Percentiles rank a stretch among this genome's conserved stretches.
Conservation (phyloP, 2,329 filamentous ascomycete species). For the Cadophora gregata region DNA sequence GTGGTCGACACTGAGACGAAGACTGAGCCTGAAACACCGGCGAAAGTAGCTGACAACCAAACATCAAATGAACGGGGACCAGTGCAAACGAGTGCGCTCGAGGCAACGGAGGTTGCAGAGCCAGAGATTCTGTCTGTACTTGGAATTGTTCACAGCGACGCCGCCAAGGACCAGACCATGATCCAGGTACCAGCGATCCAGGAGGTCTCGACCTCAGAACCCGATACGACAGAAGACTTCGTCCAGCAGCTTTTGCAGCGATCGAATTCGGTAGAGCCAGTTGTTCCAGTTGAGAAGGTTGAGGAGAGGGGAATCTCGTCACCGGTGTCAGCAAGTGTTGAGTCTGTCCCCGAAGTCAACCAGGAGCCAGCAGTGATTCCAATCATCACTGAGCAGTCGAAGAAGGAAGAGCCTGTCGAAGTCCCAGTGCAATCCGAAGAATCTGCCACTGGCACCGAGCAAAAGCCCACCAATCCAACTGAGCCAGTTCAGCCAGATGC, state of each 20-base stretch:
- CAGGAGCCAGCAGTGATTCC: background rate
- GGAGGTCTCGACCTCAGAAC: background rate
- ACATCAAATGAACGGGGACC: background rate
- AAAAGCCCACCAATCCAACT: background rate
- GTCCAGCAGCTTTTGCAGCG: slow-evolving; percentile 4
- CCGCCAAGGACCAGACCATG: background rate
- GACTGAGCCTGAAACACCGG: background rate
- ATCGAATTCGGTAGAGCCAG: slow-evolving; percentile 4
- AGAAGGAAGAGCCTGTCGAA: background rate
- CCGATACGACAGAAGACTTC: background rate
- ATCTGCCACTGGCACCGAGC: background rate
- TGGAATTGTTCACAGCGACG: background rate
- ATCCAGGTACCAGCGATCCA: background rate
- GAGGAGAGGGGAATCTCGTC: background rate
- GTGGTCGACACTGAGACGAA: background rate
- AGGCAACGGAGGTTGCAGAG: background rate
- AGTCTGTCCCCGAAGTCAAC: slow-evolving; percentile 4
- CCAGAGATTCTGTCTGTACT: background rate
- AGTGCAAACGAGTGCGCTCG: background rate
- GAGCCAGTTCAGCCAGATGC: background rate
- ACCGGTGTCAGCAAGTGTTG: background rate
- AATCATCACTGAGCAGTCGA: background rate
- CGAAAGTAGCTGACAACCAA: background rate
- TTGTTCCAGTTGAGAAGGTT: background rate
- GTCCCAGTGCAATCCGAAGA: background rate